These are phyloP conservation scores for Mycena vitilis DNA, from an alignment of 768 basidiomycete species.

Conservation along the genomic window DNA sequence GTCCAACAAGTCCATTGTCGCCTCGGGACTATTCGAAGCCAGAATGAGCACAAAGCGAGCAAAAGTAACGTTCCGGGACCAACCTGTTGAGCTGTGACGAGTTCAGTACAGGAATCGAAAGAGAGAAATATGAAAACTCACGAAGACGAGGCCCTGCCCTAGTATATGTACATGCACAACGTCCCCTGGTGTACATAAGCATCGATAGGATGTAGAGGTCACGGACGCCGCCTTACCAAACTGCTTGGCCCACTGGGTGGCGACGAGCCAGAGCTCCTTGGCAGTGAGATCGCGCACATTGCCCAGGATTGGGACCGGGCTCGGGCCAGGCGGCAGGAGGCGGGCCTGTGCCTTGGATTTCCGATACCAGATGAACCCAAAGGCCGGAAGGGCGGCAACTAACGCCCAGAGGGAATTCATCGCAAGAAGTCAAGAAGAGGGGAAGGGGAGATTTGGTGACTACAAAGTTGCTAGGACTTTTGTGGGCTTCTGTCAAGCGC, in stretches of 20 bases:
- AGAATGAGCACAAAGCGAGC: neutral
- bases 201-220: conserved; percentile 20
- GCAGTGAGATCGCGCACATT: conserved; percentile 70
- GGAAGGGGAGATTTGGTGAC: conserved; percentile 10
- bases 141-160: conserved; percentile 74
- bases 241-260: conserved; percentile 67
- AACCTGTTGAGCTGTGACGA: conserved; percentile 2
- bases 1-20: conserved; percentile 73
- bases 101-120: neutral
- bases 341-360: conserved; percentile 54
- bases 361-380: conserved; percentile 55
- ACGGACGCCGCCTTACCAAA: conserved; percentile 60
- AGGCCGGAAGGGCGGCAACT: conserved; percentile 49
- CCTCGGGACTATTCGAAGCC: conserved; percentile 61
- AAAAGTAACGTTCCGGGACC: neutral
- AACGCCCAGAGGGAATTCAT: conserved; percentile 23
- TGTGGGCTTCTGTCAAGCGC: conserved; percentile 19
- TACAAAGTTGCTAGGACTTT: conserved; percentile 5
- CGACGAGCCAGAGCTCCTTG: conserved; percentile 75
- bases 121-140: conserved; percentile 1
- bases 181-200: conserved; percentile 52
- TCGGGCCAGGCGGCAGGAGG: conserved; percentile 75
- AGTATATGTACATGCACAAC: conserved; percentile 74
- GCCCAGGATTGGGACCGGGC: conserved; percentile 71
- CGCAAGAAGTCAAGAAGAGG: conserved; percentile 24